phyloP scores from a whole-genome alignment of 345 rosid genomes.

The Eucalyptus leucophloia region DNA sequence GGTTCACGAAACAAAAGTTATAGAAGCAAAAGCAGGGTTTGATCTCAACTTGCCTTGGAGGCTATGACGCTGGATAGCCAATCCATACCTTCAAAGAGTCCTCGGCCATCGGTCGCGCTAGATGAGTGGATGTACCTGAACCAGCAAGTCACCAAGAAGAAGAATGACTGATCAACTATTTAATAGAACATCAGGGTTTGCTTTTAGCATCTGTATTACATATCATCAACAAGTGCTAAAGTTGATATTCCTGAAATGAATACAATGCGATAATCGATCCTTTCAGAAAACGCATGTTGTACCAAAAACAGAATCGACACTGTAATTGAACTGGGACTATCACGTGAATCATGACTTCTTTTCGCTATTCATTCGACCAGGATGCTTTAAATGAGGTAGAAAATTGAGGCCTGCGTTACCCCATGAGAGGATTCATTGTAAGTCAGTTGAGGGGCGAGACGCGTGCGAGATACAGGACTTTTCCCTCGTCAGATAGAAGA shows the following conservation, averaged over 20 bases:
- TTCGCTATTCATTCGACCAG: neutral
- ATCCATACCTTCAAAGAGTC: neutral
- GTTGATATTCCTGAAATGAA: neutral
- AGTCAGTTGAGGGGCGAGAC: neutral
- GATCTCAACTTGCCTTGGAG: neutral
- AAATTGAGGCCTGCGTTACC: neutral
- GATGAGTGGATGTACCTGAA: neutral
- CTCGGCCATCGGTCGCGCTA: accelerated
- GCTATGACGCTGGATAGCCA: neutral
- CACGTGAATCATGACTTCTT: neutral
- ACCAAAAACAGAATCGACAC: neutral
- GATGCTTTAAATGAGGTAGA: neutral
- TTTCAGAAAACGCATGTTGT: neutral
- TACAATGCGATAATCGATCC: neutral
- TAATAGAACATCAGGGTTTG: neutral
- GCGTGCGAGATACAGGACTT: neutral
- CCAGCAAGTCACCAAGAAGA: neutral
- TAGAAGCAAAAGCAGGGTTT: neutral
- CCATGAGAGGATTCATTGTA: neutral
- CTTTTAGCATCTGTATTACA: neutral
- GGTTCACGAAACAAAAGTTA: neutral
- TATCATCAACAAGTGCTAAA: neutral
- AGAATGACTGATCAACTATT: neutral
- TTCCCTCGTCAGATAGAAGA: neutral
- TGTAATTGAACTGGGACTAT: neutral